These are phyloP conservation scores for Sugiyamaella marilandica DNA, from an alignment of 805 yeast species.

Conservation along the genomic window DNA sequence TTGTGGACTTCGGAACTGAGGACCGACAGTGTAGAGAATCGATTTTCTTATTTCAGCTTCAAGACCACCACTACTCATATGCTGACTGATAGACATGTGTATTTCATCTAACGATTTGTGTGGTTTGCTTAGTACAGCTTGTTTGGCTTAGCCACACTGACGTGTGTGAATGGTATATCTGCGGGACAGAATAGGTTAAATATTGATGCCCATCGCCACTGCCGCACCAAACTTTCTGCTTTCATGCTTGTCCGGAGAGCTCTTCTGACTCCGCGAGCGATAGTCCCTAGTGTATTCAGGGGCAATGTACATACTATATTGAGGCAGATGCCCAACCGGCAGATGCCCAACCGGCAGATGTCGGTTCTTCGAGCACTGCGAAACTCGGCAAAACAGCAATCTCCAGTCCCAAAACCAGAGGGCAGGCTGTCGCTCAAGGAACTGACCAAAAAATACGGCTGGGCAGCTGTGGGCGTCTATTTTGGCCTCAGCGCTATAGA, in stretches of 20 bases:
- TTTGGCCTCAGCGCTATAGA: slow-evolving; percentile 68
- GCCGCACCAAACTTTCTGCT: not conserved
- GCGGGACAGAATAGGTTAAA: too few species aligned
- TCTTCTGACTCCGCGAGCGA: not conserved
- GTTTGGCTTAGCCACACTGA: too few species aligned
- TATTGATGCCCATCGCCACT: not conserved
- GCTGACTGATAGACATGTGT: too few species aligned
- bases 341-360: not conserved
- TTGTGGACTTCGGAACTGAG: too few species aligned
- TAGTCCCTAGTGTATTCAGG: not conserved
- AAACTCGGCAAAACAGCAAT: not conserved
- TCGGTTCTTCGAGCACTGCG: not conserved
- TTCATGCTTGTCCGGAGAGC: not conserved
- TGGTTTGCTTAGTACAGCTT: too few species aligned
- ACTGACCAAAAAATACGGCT: slow-evolving; percentile 81
- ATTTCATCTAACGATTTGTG: too few species aligned
- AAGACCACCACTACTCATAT: too few species aligned
- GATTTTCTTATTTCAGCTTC: too few species aligned
- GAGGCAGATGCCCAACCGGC: not conserved
- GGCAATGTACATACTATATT: not conserved
- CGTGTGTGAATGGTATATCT: too few species aligned
- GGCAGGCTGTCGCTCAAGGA: slow-evolving; percentile 39
- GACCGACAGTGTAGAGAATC: too few species aligned
- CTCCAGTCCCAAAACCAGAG: not conserved
- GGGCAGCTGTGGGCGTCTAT: slow-evolving; percentile 84